Evolutionary conservation across 2,329 filamentous ascomycete genomes (phyloP), one percentile per base, ranked within the genome.

Genomic region (Neofusicoccum parvum): DNA sequence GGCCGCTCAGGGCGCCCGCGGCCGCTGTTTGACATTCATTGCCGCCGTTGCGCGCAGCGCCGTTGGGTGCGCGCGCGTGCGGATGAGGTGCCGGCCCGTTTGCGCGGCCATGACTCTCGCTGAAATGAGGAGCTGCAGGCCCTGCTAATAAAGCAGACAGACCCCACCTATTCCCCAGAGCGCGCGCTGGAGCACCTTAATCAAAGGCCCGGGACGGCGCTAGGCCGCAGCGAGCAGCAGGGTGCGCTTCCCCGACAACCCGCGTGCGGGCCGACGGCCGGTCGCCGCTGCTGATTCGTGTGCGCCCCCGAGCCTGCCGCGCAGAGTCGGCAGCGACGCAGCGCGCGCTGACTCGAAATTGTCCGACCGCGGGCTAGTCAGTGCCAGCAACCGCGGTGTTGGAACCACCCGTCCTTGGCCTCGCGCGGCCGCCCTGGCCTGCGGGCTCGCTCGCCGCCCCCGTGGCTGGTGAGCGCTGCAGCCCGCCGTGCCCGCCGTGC

Each of bases 81-180:
- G 32, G 56, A 46, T 37, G 56, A 27, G 54, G 36, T 45, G 54
- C 54, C 56, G 56, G 56, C 27, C 56, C 54, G 54, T 45, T 46
- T 59, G 54, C 54, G 34, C n/a, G 49, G 49, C 27, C 56, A 60
- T 60, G 56, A 60, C 56, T 60, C 56, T 60, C 15, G 15, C 27
- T 37, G 59, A 62, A 62, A 62, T 62, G 59, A 62, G 48, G 59
- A 60, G 56, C 56, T 60, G 56, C 56, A 60, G 41, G 54, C 54
- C 54, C 41, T 59, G 54, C 39, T 45, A 59, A 59, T 59, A 59
- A 45, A 59, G 54, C 46, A 37, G 56, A 48, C 41, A 60, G 56
- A 60, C 56, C 56, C 56, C 56, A 60, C 56, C 56, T 60, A 62
- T 62, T 62, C 59, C 59, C 59, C 59, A 62, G 59, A 62, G 59